These are phyloP conservation scores for Colletotrichum spinosum DNA, from an alignment of 2,329 filamentous ascomycete genomes.

Conservation along the genomic window DNA sequence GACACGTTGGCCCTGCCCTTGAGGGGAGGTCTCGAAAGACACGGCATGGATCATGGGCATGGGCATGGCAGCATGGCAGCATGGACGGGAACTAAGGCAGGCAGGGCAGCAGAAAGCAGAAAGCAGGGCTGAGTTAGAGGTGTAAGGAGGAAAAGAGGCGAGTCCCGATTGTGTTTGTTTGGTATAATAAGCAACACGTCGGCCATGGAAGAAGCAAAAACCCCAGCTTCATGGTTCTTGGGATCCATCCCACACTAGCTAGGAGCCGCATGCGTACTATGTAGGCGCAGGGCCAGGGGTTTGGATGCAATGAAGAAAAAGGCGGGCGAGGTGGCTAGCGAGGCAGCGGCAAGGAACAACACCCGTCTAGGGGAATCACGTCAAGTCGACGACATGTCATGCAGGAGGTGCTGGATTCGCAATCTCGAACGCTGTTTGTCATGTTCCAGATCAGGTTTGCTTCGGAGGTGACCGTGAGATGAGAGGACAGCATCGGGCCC, in stretches of 20 bases:
- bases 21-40: too few relatives aligned
- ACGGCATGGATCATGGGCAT: too few relatives aligned
- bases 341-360: neutral
- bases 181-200: slow-evolving; percentile 27
- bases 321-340: neutral
- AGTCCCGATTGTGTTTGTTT: slow-evolving; percentile 9
- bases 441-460: neutral
- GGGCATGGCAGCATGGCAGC: slow-evolving; percentile 2
- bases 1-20: slow-evolving; percentile 12
- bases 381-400: too few relatives aligned
- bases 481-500: slow-evolving; percentile 19
- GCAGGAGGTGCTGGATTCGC: neutral
- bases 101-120: slow-evolving; percentile 4
- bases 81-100: slow-evolving; percentile 19
- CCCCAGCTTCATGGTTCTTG: slow-evolving; percentile 34
- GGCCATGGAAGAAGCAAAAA: slow-evolving; percentile 32
- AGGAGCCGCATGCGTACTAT: neutral
- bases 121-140: slow-evolving; percentile 10
- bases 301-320: slow-evolving; percentile 26
- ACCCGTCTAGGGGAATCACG: too few relatives aligned
- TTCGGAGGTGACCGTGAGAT: slow-evolving; percentile 10
- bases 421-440: neutral
- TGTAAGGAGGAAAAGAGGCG: slow-evolving; percentile 20
- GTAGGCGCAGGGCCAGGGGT: slow-evolving; percentile 11
- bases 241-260: slow-evolving; percentile 15